Base-by-base conservation (phyloP, 108 stramenopile genomes). In the Skeletonema grethae region DNA sequence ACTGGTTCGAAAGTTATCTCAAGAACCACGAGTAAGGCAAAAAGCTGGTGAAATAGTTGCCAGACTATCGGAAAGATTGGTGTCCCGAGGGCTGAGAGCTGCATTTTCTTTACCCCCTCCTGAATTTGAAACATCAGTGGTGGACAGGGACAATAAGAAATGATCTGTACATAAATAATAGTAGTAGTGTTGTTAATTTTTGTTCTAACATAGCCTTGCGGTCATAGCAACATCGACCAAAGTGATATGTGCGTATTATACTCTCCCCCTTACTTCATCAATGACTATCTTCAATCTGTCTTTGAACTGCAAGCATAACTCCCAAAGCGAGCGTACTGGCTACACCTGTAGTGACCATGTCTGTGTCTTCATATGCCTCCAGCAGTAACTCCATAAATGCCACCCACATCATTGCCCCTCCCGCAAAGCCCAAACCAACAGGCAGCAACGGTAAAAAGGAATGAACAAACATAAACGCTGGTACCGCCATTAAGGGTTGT, bases 341-440 rank as follows among this genome's bases (percentile, higher is more conserved):
- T 9, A 83, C 59, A n/a, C 86, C 87, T 7, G 94, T 91, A 5
- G 86, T 91, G n/a, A 85, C 45, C 38, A 88, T 56, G 71, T 87
- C 88, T 31, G 87, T 91, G 64, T 95, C 97, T 78, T 97, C 97
- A 59, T 88, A 81, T 16, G 98, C 98, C 79, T 99, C 99, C 66
- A 73, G 66, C 48, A 97, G 65, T 46, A 99, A 84, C 70, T 99
- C 99, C 73, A 96, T 93, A 31, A 96, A 65, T 1, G 97, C 98
- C 25, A 99, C 99, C 96, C 96, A 98, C 56, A 90, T 84, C 98
- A 99, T 99, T 35, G 99, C 99, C 57, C 99, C 98, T 24, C 96
- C 97, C 0, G 99, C 99, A 85, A 99, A 98, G 5, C 99, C 99
- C 60, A 99, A 75, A 0, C 99, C 99, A 56, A 94, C 90, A 4